Evolutionary conservation across 139 green algal species (phyloP).

Genomic region (Volvox reticuliferus): DNA sequence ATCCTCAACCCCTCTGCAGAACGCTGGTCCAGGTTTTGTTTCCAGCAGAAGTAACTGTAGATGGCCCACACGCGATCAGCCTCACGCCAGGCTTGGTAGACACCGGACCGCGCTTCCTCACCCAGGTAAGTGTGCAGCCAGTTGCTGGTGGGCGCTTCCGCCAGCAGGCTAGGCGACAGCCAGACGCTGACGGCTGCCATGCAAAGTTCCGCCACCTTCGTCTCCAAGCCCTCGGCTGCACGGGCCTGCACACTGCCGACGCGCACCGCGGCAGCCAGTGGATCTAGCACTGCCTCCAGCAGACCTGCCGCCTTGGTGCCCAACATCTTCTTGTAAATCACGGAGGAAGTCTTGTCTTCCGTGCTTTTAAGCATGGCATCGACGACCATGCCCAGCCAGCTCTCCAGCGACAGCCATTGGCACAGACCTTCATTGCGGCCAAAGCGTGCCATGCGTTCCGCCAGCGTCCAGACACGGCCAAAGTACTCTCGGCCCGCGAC

Average conservation of each 20-base stretch:
- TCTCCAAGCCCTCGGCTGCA: constrained; percentile 6
- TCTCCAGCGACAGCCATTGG: constrained; percentile 26
- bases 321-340: constrained; percentile 35
- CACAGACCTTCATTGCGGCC: constrained; percentile 7
- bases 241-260: neutral
- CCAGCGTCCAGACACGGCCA: constrained; percentile 39
- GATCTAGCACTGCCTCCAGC: neutral
- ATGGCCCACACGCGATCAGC: constrained; percentile 16
- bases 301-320: constrained; percentile 2
- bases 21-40: constrained; percentile 19
- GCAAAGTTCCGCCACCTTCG: constrained; percentile 9
- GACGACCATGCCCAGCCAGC: constrained; percentile 37
- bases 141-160: constrained; percentile 5
- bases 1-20: constrained; percentile 8
- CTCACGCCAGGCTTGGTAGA: constrained; percentile 29
- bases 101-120: neutral
- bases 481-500: constrained; percentile 43
- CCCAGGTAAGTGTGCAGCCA: constrained; percentile 20
- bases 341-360: neutral
- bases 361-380: constrained; percentile 28
- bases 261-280: neutral
- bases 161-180: neutral
- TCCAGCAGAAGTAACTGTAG: constrained; percentile 37
- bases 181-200: neutral
- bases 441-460: constrained; percentile 35